Evolutionary conservation across 2,329 filamentous ascomycete species (phyloP).

Genomic region (Scleromitrula shiraiana): DNA sequence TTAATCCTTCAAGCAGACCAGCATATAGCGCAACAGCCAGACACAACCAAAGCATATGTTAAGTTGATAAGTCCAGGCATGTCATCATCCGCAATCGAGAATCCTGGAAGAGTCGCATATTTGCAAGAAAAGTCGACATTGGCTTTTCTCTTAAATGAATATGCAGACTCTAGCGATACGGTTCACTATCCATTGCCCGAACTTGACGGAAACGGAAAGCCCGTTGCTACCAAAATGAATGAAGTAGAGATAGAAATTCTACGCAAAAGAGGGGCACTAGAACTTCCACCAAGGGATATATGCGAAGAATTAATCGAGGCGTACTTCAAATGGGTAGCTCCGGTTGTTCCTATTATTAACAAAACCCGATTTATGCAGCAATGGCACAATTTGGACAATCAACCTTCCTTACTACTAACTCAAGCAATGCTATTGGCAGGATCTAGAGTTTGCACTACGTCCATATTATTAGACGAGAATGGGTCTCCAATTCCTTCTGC

Average conservation of each 20-base stretch:
- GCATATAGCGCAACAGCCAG: constrained; percentile 60
- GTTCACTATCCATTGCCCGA: constrained; percentile 97
- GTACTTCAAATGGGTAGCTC: constrained; percentile 94
- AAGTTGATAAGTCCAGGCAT: constrained; percentile 98
- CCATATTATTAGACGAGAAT: constrained; percentile 90
- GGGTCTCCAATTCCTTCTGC: constrained; percentile 92
- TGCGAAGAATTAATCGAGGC: constrained; percentile 93
- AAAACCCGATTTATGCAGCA: constrained; percentile 87
- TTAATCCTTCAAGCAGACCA: constrained; percentile 66
- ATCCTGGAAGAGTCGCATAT: constrained; percentile 89
- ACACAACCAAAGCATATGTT: constrained; percentile 68
- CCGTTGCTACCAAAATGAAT: constrained; percentile 82
- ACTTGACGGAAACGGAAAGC: constrained; percentile 77
- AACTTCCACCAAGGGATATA: constrained; percentile 76
- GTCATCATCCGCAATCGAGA: constrained; percentile 88
- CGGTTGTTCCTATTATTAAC: constrained; percentile 91
- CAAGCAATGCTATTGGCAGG: constrained; percentile 94
- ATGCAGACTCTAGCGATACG: constrained; percentile 83
- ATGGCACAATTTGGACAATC: constrained; percentile 85
- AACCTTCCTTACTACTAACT: constrained; percentile 82
- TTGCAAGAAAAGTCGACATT: constrained; percentile 94
- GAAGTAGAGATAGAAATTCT: constrained; percentile 94
- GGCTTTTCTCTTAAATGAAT: constrained; percentile 89
- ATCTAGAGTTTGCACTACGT: constrained; percentile 85
- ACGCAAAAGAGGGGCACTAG: constrained; percentile 83